Base-by-base conservation (phyloP, 345 rosid species). In the Salix udensis region DNA sequence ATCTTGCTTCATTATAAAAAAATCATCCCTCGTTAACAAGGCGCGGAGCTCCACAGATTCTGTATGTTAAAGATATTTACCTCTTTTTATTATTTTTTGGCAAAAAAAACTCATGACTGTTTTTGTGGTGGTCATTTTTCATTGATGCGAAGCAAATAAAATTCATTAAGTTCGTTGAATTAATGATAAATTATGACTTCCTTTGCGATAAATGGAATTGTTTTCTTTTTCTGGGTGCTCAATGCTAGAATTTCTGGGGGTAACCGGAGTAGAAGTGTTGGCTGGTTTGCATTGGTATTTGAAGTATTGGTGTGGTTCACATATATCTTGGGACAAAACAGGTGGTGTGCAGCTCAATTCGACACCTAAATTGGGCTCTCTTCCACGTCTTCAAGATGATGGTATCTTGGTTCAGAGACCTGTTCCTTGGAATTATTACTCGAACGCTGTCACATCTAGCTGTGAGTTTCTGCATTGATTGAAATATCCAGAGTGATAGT, bases 391-490 rank as follows among this genome's bases (percentile, higher is more conserved):
- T 78, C 85, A 76, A 73, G 87, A 83, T 85, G 72, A 44, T 64
- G 84, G 87, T 37, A 71, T 89, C 21, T 78, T 91, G 79, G 85
- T 88, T 69, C 78, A 42, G 69, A 84, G 95, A 79, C 89, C 92
- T 7, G 55, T 75, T 62, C 91, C 95, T 40, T 89, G 90, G 95
- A 91, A 82, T 81, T 89, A 91, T 85, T 91, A 91, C 81, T 92
- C 89, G 88, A 91, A 91, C 84, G 95, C 92, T 73, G 95, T 91
- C 82, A 81, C 91, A 44, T 91, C 91, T 40, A 91, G 95, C 81
- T 91, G 95, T 91, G 82, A 82, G 91, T 42, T 74, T 81, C 74
- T 80, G 23, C 24, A 64, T 37, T 46, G 15, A 30, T 68, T 65
- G 37, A 42, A n/a, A 71, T 70, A 24, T 70, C 70, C 61, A 30